Conservation (phyloP, 2,329 filamentous ascomycete species). For the Didymellaceae sp. region DNA sequence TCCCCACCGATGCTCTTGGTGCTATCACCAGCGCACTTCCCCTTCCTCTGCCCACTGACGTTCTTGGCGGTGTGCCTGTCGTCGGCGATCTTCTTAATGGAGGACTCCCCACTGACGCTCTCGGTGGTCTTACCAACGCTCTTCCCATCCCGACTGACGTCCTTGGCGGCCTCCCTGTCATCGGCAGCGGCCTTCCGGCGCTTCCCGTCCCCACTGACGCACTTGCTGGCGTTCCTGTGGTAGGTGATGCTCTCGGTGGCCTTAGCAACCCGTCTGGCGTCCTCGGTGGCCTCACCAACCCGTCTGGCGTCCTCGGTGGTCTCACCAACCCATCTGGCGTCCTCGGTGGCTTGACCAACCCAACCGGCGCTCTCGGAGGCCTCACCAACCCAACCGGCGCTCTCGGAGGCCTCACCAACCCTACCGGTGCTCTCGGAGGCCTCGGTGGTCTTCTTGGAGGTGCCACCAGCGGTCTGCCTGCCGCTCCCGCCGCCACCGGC, state of each 20-base stretch:
- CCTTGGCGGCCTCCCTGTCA: not conserved
- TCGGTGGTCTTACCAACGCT: too few relatives aligned
- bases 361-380: not conserved
- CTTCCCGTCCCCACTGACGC: too few relatives aligned
- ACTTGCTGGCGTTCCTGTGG: too few relatives aligned
- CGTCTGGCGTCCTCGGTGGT: too few relatives aligned
- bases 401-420: not conserved
- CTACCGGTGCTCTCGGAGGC: not conserved
- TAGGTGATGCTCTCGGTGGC: too few relatives aligned
- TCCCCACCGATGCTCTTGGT: not conserved
- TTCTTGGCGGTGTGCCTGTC: not conserved
- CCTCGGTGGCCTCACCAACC: too few relatives aligned
- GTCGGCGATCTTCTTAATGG: not conserved
- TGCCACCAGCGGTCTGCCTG: not conserved
- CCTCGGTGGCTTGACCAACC: too few relatives aligned
- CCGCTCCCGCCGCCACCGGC: not conserved
- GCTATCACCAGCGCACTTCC: not conserved
- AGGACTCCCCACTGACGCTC: not conserved
- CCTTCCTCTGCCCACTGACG: not conserved
- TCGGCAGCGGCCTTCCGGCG: too few relatives aligned
- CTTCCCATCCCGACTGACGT: not conserved
- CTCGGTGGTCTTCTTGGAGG: slow-evolving; percentile 3
- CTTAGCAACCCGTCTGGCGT: too few relatives aligned
- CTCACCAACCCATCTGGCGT: too few relatives aligned
- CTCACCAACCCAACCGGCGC: not conserved